Evolutionary conservation across 2,329 filamentous ascomycete species (phyloP).

Genomic region (Hirsutella rhossiliensis): DNA sequence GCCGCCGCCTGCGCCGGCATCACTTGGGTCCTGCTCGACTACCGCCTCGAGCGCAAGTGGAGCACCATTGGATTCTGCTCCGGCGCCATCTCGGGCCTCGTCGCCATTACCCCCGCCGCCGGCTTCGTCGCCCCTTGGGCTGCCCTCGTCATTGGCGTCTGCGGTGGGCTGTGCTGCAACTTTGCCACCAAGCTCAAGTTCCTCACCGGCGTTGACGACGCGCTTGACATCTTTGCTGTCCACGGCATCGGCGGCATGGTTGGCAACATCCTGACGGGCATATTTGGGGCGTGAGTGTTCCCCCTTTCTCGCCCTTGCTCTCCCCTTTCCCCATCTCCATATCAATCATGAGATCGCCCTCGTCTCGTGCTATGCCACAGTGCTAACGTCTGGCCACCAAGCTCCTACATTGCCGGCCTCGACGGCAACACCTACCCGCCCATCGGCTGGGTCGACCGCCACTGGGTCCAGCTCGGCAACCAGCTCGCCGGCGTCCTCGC

Average conservation of each 20-base stretch:
- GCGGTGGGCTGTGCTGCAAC: constrained; percentile 60
- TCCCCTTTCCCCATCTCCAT: background rate
- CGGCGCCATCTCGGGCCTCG: constrained; percentile 74
- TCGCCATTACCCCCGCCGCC: constrained; percentile 75
- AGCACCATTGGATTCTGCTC: constrained; percentile 90
- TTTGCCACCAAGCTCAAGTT: constrained; percentile 78
- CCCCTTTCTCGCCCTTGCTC: background rate
- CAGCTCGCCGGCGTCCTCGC: constrained; percentile 58
- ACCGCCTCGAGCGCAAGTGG: constrained; percentile 87
- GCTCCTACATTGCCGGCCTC: constrained; percentile 59
- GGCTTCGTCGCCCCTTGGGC: constrained; percentile 64
- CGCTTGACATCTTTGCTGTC: constrained; percentile 84
- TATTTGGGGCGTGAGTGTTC: constrained; percentile 55
- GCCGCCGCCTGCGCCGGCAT: constrained; percentile 72
- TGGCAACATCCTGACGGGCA: constrained; percentile 65
- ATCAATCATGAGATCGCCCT: constrained; percentile 2
- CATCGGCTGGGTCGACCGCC: constrained; percentile 60
- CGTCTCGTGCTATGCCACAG: background rate
- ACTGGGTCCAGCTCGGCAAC: constrained; percentile 60
- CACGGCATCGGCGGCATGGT: constrained; percentile 76
- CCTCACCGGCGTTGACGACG: constrained; percentile 66
- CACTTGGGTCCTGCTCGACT: constrained; percentile 78
- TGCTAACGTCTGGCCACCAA: constrained; percentile 10
- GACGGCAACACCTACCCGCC: constrained; percentile 49
- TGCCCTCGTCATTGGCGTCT: constrained; percentile 44